Base-by-base conservation (phyloP, 805 yeast species). In the Wickerhamomyces sydowiorum region DNA sequence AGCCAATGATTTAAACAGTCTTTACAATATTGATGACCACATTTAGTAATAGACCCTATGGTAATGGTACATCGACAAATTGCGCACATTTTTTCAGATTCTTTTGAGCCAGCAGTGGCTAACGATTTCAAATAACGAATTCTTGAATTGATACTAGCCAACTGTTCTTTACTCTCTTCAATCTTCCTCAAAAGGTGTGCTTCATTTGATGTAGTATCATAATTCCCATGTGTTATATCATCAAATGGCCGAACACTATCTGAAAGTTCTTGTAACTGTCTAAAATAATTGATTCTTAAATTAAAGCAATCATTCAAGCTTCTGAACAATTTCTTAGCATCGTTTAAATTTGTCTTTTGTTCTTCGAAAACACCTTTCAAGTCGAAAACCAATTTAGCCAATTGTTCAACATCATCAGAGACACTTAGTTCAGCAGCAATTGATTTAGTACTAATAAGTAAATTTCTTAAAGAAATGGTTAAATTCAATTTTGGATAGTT, bases 21-120 rank as follows among this genome's bases (percentile, higher is more conserved):
- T 43, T 78, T 75, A 59, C 99, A 93, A 57, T 84, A 93, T 51
- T 80, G 80, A 62, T 93, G 99, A 0, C 98, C 98, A 70, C 99
- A 93, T 9, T 79, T 79, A 0, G 96, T 83, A 42, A 93, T 66
- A 0, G 93, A 74, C 0, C 99, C 99, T 31, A 79, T 69, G 3
- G 75, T 67, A 38, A 89, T 86, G 2, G 75, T 58, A 4, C 80
- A 72, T 18, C 84, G 76, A 59, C 99, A 93, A 46, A 93, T 90
- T 25, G 81, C 74, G 61, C 99, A 93, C 17, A 72, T 61, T 41
- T 52, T 50, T 17, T 63, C 62, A n/a, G 43, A 41, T 7, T 59
- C 58, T 7, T 59, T 63, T 4, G 51, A 49, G n/a, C 60, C 53
- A 2, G 53, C 45, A n/a, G 46, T 54, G 15, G 57, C 50, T 29